phyloP scores from a whole-genome alignment of 1,139 yeast genomes.

The Debaryomyces subglobosus region DNA sequence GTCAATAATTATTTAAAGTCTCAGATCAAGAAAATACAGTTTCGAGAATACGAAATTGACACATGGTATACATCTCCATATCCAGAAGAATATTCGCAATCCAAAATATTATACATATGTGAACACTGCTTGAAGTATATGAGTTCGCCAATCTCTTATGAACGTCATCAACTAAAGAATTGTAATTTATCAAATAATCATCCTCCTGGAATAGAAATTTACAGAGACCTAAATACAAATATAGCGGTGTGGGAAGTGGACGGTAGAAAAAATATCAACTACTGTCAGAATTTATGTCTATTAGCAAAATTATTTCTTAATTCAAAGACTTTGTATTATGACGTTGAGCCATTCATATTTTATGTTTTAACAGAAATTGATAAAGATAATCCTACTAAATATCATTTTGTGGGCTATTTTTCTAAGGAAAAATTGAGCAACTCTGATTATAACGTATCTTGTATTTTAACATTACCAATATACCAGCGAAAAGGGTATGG shows the following conservation, averaged over 20 bases:
- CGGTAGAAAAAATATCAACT: slow-evolving; percentile 78
- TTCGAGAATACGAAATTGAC: slow-evolving; percentile 72
- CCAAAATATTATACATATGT: slow-evolving; percentile 70
- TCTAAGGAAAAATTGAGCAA: slow-evolving; percentile 83
- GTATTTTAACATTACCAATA: slow-evolving; percentile 87
- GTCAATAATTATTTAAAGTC: slow-evolving; percentile 22
- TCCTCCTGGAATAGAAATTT: slow-evolving; percentile 93
- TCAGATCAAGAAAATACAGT: slow-evolving; percentile 57
- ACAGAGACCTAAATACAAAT: slow-evolving; percentile 56
- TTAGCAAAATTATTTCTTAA: slow-evolving; percentile 86
- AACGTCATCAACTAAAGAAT: slow-evolving; percentile 76
- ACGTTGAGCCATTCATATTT: slow-evolving; percentile 92
- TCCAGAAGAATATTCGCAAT: slow-evolving; percentile 80
- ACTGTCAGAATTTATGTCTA: slow-evolving; percentile 88
- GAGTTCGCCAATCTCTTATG: slow-evolving; percentile 66
- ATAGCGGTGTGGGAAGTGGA: slow-evolving; percentile 89
- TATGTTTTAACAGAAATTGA: slow-evolving; percentile 80
- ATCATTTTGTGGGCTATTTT: slow-evolving; percentile 90
- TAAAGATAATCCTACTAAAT: slow-evolving; percentile 45
- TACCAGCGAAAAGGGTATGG: slow-evolving; percentile 92
- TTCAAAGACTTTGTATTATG: slow-evolving; percentile 89
- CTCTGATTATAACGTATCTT: slow-evolving; percentile 81
- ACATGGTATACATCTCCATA: slow-evolving; percentile 96
- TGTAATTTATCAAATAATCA: slow-evolving; percentile 52
- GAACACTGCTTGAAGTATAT: slow-evolving; percentile 85